Conservation (phyloP, 2,329 filamentous ascomycete species). For the Lachnellula subtilissima region DNA sequence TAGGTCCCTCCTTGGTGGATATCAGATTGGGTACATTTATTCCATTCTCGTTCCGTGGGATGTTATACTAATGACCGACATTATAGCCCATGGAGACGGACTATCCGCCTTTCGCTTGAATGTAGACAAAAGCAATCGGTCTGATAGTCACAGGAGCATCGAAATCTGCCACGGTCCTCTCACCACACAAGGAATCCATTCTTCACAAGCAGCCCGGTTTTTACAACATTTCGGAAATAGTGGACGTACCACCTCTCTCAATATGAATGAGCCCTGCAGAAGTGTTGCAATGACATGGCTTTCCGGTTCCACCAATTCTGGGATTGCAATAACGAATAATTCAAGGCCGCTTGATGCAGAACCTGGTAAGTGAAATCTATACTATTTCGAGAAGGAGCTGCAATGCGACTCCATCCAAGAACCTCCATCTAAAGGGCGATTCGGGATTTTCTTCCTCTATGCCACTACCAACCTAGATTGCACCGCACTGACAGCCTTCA, state of each 20-base stretch:
- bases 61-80: too few relatives aligned
- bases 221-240: not conserved
- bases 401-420: too few relatives aligned
- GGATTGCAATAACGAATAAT: conserved; percentile 11
- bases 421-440: too few relatives aligned
- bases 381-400: too few relatives aligned
- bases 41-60: not conserved
- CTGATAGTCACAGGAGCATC: too few relatives aligned
- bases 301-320: conserved; percentile 1
- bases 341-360: not conserved
- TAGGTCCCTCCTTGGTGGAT: conserved; percentile 8
- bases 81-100: not conserved
- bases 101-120: too few relatives aligned
- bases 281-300: conserved; percentile 7
- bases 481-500: not conserved
- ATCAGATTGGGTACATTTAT: conserved; percentile 4
- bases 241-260: not conserved
- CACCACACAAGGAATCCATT: too few relatives aligned
- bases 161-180: too few relatives aligned
- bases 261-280: not conserved
- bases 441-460: not conserved
- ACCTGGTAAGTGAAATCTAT: not conserved
- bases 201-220: too few relatives aligned
- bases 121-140: too few relatives aligned
- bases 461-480: not conserved